Evolutionary conservation across 1,139 yeast species (phyloP).

Genomic region (Candida frijolesensis): DNA sequence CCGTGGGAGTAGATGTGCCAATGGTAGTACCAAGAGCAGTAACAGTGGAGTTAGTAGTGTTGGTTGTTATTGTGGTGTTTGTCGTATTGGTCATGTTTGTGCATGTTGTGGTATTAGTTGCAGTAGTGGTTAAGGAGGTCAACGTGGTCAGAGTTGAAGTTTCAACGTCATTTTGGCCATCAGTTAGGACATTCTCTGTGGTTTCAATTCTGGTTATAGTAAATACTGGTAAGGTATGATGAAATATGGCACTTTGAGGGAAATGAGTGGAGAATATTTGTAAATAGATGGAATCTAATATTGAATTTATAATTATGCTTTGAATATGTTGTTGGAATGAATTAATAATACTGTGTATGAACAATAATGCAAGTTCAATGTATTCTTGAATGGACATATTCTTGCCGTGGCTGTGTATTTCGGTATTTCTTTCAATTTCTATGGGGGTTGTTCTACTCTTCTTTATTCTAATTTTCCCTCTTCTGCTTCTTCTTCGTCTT

Average conservation of each 20-base stretch:
- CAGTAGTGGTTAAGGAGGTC: neutral
- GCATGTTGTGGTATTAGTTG: neutral
- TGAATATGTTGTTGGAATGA: neutral
- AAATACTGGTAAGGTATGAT: slow-evolving; percentile 2
- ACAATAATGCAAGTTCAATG: slow-evolving; percentile 5
- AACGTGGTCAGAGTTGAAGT: neutral
- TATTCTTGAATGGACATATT: slow-evolving; percentile 6
- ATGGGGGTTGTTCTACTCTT: neutral
- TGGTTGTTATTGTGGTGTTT: neutral
- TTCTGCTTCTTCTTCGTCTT: no score
- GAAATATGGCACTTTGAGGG: neutral
- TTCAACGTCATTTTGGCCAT: neutral
- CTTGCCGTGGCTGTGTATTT: neutral
- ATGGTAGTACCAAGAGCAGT: neutral
- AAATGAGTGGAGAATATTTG: neutral
- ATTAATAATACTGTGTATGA: neutral
- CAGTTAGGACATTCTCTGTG: neutral
- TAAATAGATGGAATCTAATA: slow-evolving; percentile 3
- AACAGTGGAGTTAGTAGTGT: neutral
- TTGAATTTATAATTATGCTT: slow-evolving; percentile 1
- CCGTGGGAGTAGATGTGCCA: neutral
- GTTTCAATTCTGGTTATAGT: neutral
- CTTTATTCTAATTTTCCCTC: neutral
- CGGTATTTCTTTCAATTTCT: neutral
- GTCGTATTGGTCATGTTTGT: neutral